Evolutionary conservation across 441 rosid genomes (phyloP).

Genomic region (Arabidopsis hybrid): DNA sequence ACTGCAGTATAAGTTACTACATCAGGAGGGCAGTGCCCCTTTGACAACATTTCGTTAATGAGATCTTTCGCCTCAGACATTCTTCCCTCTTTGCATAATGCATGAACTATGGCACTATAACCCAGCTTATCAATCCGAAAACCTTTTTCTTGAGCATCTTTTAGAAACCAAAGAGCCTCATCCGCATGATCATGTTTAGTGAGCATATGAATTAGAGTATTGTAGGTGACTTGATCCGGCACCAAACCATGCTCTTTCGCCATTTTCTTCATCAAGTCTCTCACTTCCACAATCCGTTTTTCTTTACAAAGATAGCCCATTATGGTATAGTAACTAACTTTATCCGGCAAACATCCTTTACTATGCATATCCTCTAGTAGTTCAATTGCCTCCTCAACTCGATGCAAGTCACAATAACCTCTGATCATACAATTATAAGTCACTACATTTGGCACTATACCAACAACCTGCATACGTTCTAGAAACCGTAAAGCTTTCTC

Average conservation of each 20-base stretch:
- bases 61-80: constrained; percentile 76
- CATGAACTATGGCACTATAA: constrained; percentile 74
- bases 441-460: constrained; percentile 71
- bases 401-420: constrained; percentile 74
- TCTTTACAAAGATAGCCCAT: constrained; percentile 74
- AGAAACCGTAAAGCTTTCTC: constrained; percentile 79
- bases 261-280: constrained; percentile 76
- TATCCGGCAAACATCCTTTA: constrained; percentile 77
- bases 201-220: constrained; percentile 72
- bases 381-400: constrained; percentile 67
- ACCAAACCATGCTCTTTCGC: constrained; percentile 57
- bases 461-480: constrained; percentile 82
- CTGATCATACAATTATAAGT: constrained; percentile 87
- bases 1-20: constrained; percentile 89
- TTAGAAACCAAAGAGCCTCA: constrained; percentile 78
- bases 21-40: constrained; percentile 75
- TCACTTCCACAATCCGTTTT: constrained; percentile 67
- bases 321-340: constrained; percentile 82
- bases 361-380: constrained; percentile 67
- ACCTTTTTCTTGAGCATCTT: constrained; percentile 73
- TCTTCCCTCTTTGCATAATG: constrained; percentile 71
- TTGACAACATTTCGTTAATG: constrained; percentile 72
- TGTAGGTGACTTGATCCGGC: constrained; percentile 81
- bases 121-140: constrained; percentile 79
- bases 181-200: constrained; percentile 76